A percentile compares a stretch with the other conserved stretches of the same genome.
Evolutionary conservation across 108 stramenopile species (phyloP).

Genomic region (Skeletonema marinoi): DNA sequence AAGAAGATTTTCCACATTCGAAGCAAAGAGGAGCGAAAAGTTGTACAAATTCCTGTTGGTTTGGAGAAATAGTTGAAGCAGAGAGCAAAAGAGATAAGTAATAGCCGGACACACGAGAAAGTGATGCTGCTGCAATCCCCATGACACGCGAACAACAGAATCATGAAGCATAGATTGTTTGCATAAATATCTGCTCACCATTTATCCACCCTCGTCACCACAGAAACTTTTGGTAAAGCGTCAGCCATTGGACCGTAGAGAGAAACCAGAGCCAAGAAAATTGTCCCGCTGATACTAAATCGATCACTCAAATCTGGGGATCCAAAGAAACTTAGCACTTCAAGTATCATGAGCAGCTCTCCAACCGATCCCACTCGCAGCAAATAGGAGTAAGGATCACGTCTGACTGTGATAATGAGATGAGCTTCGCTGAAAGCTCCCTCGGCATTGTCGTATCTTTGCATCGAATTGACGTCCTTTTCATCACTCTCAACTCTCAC

Average conservation of each 20-base stretch:
- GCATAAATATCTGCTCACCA: conserved; percentile 7
- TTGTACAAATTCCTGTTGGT: conserved; percentile 31
- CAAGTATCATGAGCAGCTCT: conserved; percentile 41
- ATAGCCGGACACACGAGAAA: neutral
- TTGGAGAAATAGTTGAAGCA: neutral
- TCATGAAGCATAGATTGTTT: neutral
- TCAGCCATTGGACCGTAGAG: conserved; percentile 50
- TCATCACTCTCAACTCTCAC: conserved; percentile 26
- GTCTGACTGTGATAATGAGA: conserved; percentile 30
- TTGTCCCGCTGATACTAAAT: conserved; percentile 42
- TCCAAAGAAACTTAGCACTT: conserved; percentile 36
- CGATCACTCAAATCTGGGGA: conserved; percentile 28
- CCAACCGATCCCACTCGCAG: conserved; percentile 31
- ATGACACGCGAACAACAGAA: neutral
- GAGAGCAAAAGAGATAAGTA: neutral
- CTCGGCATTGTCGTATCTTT: conserved; percentile 38
- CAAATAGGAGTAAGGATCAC: conserved; percentile 47
- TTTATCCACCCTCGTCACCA: conserved; percentile 44
- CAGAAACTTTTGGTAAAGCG: conserved; percentile 40
- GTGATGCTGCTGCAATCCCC: neutral
- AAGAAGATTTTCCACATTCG: conserved; percentile 37
- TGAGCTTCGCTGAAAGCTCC: conserved; percentile 39
- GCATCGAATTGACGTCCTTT: conserved; percentile 34
- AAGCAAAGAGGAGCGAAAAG: conserved; percentile 41
- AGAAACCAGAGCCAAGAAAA: conserved; percentile 45